Evolutionary conservation across 306 rosid genomes (phyloP).

Genomic region (Alnus glutinosa): DNA sequence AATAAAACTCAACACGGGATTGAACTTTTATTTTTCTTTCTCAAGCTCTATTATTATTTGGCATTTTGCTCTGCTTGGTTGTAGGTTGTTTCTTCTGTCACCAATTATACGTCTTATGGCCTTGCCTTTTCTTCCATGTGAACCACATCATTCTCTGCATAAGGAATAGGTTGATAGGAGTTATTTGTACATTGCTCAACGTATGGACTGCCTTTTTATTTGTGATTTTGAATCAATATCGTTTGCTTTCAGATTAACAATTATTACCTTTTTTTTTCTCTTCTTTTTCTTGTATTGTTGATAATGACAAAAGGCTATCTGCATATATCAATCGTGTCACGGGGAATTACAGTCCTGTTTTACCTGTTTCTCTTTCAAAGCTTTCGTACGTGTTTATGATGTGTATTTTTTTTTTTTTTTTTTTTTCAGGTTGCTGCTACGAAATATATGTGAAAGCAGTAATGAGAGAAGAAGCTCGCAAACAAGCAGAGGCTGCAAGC

Average conservation of each 20-base stretch:
- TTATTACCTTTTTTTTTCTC: not conserved
- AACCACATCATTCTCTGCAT: not conserved
- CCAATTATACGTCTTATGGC: not conserved
- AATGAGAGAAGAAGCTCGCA: constrained; percentile 56
- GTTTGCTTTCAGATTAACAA: not conserved
- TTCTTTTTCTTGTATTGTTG: not conserved
- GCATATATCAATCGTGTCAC: not conserved
- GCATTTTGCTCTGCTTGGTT: not conserved
- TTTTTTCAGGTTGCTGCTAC: constrained; percentile 68
- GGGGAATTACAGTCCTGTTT: not conserved
- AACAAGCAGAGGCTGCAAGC: constrained; percentile 28
- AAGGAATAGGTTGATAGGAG: not conserved
- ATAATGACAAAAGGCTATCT: not conserved
- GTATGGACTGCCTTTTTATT: not conserved
- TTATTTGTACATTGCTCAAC: not conserved
- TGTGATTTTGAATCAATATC: not conserved
- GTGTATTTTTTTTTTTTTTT: constrained; percentile 28
- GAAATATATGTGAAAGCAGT: constrained; percentile 67
- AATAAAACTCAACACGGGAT: not conserved
- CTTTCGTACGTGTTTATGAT: constrained; percentile 24
- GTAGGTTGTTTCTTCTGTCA: not conserved
- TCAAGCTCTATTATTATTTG: not conserved
- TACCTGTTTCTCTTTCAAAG: constrained; percentile 11
- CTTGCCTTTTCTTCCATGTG: not conserved
- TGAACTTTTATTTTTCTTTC: not conserved